These are phyloP conservation scores for Paraleonurus japonicus DNA, from an alignment of 257 asterid species.

Conservation along the genomic window DNA sequence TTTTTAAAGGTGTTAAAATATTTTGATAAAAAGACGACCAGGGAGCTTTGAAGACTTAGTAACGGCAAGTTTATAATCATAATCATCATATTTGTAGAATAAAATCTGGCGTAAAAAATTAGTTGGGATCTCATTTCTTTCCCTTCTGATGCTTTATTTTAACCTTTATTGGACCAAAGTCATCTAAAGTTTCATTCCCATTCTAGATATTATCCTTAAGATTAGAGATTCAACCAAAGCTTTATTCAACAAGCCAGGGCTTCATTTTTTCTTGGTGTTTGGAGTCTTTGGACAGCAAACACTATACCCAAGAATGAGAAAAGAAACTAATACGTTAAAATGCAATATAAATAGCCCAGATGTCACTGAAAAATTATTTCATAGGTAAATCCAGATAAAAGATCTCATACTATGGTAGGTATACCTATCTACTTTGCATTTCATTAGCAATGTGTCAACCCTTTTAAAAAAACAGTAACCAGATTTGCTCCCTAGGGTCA, in stretches of 20 bases:
- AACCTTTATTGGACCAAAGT: not conserved
- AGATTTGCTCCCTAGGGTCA: not conserved
- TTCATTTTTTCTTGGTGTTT: not conserved
- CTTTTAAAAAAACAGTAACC: not conserved
- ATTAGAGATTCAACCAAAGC: not conserved
- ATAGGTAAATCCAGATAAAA: not conserved
- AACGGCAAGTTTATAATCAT: not conserved
- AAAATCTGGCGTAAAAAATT: not conserved
- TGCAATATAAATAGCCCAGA: not conserved
- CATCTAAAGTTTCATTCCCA: not conserved
- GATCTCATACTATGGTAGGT: not conserved
- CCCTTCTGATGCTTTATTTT: not conserved
- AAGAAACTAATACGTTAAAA: not conserved
- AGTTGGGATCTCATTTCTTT: not conserved
- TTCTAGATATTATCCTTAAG: not conserved
- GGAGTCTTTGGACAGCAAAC: not conserved
- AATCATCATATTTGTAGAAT: not conserved
- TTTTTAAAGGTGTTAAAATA: not conserved
- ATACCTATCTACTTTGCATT: not conserved
- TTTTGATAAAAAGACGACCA: not conserved
- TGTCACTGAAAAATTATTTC: not conserved
- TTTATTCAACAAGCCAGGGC: not conserved
- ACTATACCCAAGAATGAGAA: not conserved
- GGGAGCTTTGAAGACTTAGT: not conserved
- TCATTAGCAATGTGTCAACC: not conserved